Evolutionary conservation across 2,329 filamentous ascomycete genomes (phyloP).

Genomic region (Epichloe uncinata): DNA sequence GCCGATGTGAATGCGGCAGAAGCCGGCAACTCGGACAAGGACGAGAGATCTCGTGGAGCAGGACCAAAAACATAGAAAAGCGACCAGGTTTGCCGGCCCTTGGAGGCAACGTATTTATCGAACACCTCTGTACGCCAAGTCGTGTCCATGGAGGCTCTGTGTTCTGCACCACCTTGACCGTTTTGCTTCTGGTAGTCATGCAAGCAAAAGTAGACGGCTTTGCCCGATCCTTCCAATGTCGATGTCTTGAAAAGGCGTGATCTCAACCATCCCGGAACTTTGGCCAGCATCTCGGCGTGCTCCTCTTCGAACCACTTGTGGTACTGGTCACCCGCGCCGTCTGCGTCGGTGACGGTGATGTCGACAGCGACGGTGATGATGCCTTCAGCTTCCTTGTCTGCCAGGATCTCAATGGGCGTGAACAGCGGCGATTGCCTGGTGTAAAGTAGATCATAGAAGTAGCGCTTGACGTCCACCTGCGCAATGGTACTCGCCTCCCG

Average conservation of each 20-base stretch:
- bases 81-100: slow-evolving; percentile 48
- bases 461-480: slow-evolving; percentile 51
- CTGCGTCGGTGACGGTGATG: slow-evolving; percentile 37
- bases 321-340: slow-evolving; percentile 38
- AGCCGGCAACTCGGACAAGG: slow-evolving; percentile 37
- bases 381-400: slow-evolving; percentile 44
- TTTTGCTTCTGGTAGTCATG: slow-evolving; percentile 61
- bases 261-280: slow-evolving; percentile 67
- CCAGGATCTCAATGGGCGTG: slow-evolving; percentile 43
- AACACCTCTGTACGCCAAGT: slow-evolving; percentile 47
- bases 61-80: slow-evolving; percentile 73
- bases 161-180: slow-evolving; percentile 50
- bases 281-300: slow-evolving; percentile 56
- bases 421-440: slow-evolving; percentile 43
- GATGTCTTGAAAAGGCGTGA: slow-evolving; percentile 58
- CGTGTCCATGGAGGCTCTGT: slow-evolving; percentile 49
- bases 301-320: slow-evolving; percentile 63
- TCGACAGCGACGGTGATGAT: slow-evolving; percentile 50
- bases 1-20: slow-evolving; percentile 37
- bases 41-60: slow-evolving; percentile 53
- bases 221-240: slow-evolving; percentile 40
- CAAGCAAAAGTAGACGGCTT: slow-evolving; percentile 46
- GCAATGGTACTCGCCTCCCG: slow-evolving; percentile 41
- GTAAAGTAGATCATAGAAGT: slow-evolving; percentile 55
- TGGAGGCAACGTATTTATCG: slow-evolving; percentile 41